phyloP scores from a whole-genome alignment of 768 basidiomycete genomes.

The Lanmaoa pseudosensibilis region DNA sequence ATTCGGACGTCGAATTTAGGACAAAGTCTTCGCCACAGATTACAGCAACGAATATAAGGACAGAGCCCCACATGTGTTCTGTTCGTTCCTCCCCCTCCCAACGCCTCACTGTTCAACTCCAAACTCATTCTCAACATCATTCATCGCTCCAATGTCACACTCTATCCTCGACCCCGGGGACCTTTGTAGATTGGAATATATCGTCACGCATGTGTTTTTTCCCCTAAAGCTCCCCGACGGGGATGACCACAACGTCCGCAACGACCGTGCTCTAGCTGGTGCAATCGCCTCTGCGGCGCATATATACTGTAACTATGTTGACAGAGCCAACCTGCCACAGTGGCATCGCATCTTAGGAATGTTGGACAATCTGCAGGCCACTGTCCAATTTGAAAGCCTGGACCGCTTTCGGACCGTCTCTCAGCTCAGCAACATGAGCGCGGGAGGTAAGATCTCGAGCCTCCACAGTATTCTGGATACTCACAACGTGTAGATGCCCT shows the following conservation, averaged over 20 bases:
- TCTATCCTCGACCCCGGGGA: conserved; percentile 2
- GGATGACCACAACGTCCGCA: conserved; percentile 30
- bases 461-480: neutral
- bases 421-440: conserved; percentile 23
- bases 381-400: neutral
- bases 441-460: conserved; percentile 15
- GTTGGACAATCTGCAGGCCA: conserved; percentile 26
- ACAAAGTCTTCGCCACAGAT: neutral
- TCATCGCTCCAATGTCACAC: conserved; percentile 3
- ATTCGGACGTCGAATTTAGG: neutral
- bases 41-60: neutral
- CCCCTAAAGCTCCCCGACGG: conserved; percentile 42
- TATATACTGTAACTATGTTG: conserved; percentile 17
- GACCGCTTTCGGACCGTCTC: conserved; percentile 7
- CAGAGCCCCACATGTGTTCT: neutral
- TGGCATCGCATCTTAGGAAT: conserved; percentile 36
- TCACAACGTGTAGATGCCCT: conserved; percentile 34
- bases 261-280: conserved; percentile 30
- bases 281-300: conserved; percentile 18
- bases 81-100: neutral
- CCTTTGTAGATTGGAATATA: conserved; percentile 24
- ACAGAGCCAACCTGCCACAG: conserved; percentile 1
- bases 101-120: neutral
- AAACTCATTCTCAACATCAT: neutral
- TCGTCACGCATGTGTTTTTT: conserved; percentile 43